These are phyloP conservation scores for Irpex lacteus DNA, from an alignment of 1,284 basidiomycete species.

Conservation along the genomic window DNA sequence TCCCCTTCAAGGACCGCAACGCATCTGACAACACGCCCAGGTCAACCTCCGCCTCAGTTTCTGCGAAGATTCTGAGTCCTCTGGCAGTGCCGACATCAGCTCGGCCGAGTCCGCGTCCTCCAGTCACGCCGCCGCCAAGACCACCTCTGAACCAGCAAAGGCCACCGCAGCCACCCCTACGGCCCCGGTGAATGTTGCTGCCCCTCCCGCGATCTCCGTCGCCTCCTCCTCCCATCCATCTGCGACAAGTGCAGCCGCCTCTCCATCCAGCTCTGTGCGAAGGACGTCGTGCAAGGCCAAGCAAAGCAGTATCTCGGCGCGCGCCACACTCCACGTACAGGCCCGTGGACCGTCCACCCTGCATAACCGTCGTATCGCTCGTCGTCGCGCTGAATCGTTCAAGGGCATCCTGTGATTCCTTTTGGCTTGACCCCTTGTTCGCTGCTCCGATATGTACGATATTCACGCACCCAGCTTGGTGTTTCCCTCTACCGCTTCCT, in stretches of 20 bases:
- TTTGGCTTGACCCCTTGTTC: neutral
- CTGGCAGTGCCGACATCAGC: neutral
- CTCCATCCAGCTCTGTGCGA: neutral
- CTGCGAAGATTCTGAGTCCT: constrained; percentile 21
- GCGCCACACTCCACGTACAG: neutral
- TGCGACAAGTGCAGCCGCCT: constrained; percentile 1
- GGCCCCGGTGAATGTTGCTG: neutral
- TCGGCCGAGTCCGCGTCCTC: neutral
- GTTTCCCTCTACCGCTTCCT: neutral
- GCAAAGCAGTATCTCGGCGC: neutral
- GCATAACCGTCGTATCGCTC: neutral
- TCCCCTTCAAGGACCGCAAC: neutral
- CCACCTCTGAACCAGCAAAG: neutral
- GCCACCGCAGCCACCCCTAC: neutral
- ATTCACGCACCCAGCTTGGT: neutral
- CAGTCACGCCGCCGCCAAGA: neutral
- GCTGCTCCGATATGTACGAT: neutral
- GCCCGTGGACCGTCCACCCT: neutral
- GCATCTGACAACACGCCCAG: constrained; percentile 12
- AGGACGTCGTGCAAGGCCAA: constrained; percentile 8
- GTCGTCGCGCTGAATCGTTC: neutral
- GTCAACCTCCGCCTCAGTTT: constrained; percentile 33
- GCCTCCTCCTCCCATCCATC: neutral
- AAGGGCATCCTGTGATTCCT: neutral
- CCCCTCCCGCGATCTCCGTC: neutral